Evolutionary conservation across 106 monocot species (phyloP).

Genomic region (Dioscorea dumetorum): DNA sequence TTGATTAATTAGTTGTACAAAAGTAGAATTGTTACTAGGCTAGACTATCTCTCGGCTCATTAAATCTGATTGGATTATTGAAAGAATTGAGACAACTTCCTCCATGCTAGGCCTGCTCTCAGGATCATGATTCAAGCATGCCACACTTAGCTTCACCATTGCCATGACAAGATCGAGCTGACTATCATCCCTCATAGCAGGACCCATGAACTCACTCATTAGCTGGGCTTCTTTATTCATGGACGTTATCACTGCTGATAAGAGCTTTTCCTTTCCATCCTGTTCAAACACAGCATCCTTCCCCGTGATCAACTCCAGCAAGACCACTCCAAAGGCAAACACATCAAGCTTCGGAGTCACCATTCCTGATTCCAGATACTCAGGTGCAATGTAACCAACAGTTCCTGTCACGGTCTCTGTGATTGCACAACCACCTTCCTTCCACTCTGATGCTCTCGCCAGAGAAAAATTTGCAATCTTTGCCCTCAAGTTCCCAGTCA

Average conservation of each 20-base stretch:
- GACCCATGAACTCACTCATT: neutral
- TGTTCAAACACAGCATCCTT: conserved; percentile 1
- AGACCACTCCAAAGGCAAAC: conserved; percentile 29
- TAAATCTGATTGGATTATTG: conserved; percentile 17
- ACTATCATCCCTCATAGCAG: conserved; percentile 3
- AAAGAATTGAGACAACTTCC: conserved; percentile 14
- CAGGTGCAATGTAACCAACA: conserved; percentile 23
- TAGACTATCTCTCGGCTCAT: neutral
- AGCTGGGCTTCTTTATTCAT: conserved; percentile 13
- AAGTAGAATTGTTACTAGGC: too few species aligned
- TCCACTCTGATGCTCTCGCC: conserved; percentile 8
- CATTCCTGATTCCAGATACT: conserved; percentile 18
- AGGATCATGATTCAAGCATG: conserved; percentile 16
- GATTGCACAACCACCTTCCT: neutral
- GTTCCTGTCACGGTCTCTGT: conserved; percentile 14
- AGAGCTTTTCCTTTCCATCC: conserved; percentile 11
- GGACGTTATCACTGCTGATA: conserved; percentile 7
- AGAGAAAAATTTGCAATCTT: conserved; percentile 21
- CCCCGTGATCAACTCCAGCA: conserved; percentile 21
- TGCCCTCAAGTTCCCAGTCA: conserved; percentile 19
- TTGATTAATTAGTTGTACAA: too few species aligned
- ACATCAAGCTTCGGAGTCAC: conserved; percentile 31
- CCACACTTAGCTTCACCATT: conserved; percentile 21
- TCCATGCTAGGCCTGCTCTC: conserved; percentile 27
- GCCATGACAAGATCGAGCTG: conserved; percentile 12